A percentile compares a stretch with the other conserved stretches of the same genome.
phyloP scores from a whole-genome alignment of 1,139 yeast genomes.

The Diutina ranongensis region DNA sequence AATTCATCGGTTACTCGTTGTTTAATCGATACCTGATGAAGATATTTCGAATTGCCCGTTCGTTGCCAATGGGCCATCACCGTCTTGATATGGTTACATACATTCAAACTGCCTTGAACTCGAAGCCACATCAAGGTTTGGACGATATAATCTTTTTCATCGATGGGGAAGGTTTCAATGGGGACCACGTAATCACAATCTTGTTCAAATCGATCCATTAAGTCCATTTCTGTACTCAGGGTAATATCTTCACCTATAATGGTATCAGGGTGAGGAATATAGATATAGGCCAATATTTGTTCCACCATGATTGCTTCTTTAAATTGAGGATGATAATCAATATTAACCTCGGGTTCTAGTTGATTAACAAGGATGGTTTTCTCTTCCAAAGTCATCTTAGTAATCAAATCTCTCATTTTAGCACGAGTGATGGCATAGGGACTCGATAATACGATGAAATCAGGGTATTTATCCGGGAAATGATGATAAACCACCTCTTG shows the following conservation, averaged over 20 bases:
- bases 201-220: background rate
- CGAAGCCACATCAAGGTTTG: background rate
- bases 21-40: background rate
- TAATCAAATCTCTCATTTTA: background rate
- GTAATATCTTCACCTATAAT: background rate
- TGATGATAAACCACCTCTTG: background rate
- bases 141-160: background rate
- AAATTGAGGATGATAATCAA: background rate
- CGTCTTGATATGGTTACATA: background rate
- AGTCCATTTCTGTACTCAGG: background rate
- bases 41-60: conserved; percentile 1
- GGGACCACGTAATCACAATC: background rate
- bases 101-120: background rate
- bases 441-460: background rate
- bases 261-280: background rate
- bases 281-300: background rate
- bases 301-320: background rate
- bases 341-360: background rate
- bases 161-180: background rate
- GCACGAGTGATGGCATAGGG: background rate
- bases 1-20: background rate
- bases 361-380: background rate
- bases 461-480: background rate
- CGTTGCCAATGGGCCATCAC: background rate
- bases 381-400: background rate